These are phyloP conservation scores for Penicillium pulvis DNA, from an alignment of 495 filamentous ascomycete species.

Conservation along the genomic window DNA sequence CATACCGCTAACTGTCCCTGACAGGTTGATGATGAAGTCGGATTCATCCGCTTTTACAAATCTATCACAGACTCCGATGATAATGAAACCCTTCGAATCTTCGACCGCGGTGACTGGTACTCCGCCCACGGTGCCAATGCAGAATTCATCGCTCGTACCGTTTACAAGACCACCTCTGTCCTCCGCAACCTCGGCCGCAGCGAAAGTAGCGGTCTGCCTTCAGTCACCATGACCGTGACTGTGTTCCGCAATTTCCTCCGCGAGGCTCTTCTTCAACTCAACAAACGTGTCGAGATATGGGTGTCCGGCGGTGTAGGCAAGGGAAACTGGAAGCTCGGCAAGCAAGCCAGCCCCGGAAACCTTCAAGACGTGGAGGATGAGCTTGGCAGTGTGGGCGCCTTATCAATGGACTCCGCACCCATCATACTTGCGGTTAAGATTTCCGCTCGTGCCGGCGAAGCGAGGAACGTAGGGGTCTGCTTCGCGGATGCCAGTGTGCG, in stretches of 20 bases:
- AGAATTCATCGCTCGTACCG: conserved; percentile 87
- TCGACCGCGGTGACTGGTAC: conserved; percentile 94
- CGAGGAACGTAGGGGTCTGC: conserved; percentile 87
- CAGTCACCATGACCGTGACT: conserved; percentile 90
- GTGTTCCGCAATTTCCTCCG: conserved; percentile 95
- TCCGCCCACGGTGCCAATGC: conserved; percentile 92
- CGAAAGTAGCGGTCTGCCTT: conserved; percentile 79
- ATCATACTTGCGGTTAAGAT: conserved; percentile 96
- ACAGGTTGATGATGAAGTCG: conserved; percentile 94
- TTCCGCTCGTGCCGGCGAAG: conserved; percentile 80
- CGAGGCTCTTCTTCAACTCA: conserved; percentile 87
- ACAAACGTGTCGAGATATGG: conserved; percentile 91
- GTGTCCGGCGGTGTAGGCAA: conserved; percentile 62
- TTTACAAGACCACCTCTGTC: conserved; percentile 97
- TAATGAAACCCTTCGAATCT: conserved; percentile 70
- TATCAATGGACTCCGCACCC: conserved; percentile 80
- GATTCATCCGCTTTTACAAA: conserved; percentile 94
- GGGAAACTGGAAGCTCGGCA: conserved; percentile 86
- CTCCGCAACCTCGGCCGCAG: conserved; percentile 83
- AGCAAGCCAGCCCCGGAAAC: conserved; percentile 94
- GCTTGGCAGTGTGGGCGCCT: conserved; percentile 61
- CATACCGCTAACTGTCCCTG: not conserved
- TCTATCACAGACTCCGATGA: conserved; percentile 70
- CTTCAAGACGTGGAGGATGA: conserved; percentile 97
- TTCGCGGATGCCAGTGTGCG: conserved; percentile 97